Evolutionary conservation across 2,329 filamentous ascomycete genomes (phyloP), one percentile per base, ranked within the genome.

Genomic region (Sporothrix globosa): DNA sequence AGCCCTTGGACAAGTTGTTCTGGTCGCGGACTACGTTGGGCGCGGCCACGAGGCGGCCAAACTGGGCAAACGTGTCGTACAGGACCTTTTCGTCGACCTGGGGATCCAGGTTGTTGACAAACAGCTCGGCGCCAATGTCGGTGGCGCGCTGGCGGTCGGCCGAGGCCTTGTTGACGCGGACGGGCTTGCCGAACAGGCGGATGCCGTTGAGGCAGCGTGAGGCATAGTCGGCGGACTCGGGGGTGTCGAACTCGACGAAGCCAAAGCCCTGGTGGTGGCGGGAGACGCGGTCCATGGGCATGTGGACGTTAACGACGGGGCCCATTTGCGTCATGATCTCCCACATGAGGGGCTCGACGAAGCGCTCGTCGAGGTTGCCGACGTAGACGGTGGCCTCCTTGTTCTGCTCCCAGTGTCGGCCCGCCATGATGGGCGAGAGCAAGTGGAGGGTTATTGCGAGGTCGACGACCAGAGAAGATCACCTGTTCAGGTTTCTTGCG

Each of bases 341-440:
- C 90, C 96, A 97, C 75, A 99, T 89, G 75, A 97, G 87, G 76
- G 91, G 90, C 78, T 97, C 93, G 61, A 91, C 91, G 74, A 96
- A 92, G 80, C 96, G 93, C 84, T 99, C 96, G 83, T 99, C 96
- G 77, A 99, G 93, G 81, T 98, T 98, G 79, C 96, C 96, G 76
- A 98, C 92, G 81, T 99, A 99, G 80, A 98, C 92, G 54, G 96
- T 98, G 76, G 93, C 93, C 82, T 98, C 95, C 81, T 97, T 97
- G 82, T 98, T 95, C 84, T 98, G 95, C 80, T 97, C 93, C 92
- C 91, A 94, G 61, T 76, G 74, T 14, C 73, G 73, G 61, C 63
- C 71, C 27, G 75, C 68, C 74, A 72, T 73, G 61, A 76, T 73
- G 78, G 77, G 73, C 78, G 24, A 24, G 41, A 17, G 17, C 7